phyloP scores from a whole-genome alignment of 2,329 filamentous ascomycete species.

The Cryphonectria carpinicola region DNA sequence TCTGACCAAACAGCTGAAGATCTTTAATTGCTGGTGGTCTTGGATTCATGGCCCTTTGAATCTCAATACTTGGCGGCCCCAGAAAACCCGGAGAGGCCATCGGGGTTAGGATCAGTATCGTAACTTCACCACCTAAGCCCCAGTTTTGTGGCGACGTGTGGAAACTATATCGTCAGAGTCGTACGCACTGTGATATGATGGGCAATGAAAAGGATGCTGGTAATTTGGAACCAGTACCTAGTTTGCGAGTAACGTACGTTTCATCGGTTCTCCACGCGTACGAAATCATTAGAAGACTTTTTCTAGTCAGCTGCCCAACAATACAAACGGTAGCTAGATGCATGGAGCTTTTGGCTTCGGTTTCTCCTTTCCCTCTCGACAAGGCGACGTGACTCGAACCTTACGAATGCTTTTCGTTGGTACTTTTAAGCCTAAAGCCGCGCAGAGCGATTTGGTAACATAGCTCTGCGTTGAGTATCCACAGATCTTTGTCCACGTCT shows the following conservation, averaged over 20 bases:
- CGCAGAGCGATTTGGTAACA: not conserved
- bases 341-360: not conserved
- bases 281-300: too few relatives aligned
- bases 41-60: too few relatives aligned
- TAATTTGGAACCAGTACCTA: not conserved
- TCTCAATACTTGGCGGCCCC: too few relatives aligned
- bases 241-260: not conserved
- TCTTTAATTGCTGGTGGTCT: too few relatives aligned
- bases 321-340: not conserved
- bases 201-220: not conserved
- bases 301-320: too few relatives aligned
- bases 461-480: not conserved
- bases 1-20: too few relatives aligned
- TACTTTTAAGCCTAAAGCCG: not conserved
- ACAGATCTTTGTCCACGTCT: not conserved
- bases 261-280: not conserved
- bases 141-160: too few relatives aligned
- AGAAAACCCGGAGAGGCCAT: too few relatives aligned
- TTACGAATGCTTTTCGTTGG: not conserved
- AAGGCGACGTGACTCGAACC: not conserved
- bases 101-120: too few relatives aligned
- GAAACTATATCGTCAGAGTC: too few relatives aligned
- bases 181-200: not conserved
- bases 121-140: too few relatives aligned
- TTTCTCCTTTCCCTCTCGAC: not conserved